Percentiles rank a stretch among this genome's conserved stretches.
These are phyloP conservation scores for Fusarium secorum DNA, from an alignment of 2,329 filamentous ascomycete genomes.

Conservation along the genomic window DNA sequence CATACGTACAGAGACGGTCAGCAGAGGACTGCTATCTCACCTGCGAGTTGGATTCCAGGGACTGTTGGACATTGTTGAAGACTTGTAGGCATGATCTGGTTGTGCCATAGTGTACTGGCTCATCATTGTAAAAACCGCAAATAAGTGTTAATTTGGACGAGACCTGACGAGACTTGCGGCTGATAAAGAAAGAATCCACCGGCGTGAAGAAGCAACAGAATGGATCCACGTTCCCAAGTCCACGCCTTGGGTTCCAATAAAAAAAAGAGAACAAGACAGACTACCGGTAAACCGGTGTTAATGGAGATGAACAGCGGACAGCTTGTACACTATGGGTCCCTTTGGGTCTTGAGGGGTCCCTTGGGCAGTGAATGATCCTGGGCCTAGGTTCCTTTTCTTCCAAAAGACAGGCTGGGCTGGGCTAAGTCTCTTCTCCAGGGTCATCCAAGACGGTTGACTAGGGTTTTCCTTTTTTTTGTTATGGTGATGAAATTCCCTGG, in stretches of 20 bases:
- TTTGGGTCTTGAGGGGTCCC: conserved; percentile 31
- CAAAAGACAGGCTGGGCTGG: conserved; percentile 35
- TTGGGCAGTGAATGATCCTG: conserved; percentile 45
- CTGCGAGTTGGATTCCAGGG: conserved; percentile 62
- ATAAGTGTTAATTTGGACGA: conserved; percentile 36
- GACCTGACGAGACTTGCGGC: conserved; percentile 41
- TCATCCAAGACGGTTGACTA: conserved; percentile 42
- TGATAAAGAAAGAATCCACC: conserved; percentile 45
- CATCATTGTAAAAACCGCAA: conserved; percentile 44
- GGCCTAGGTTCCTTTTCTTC: conserved; percentile 22
- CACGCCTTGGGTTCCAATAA: conserved; percentile 40
- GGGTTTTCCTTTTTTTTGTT: conserved; percentile 41
- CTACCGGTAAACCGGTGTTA: conserved; percentile 36
- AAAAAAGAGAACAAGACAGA: conserved; percentile 32
- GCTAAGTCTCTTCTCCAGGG: conserved; percentile 36
- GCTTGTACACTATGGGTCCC: conserved; percentile 43
- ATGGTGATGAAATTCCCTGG: conserved; percentile 41
- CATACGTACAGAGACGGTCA: not conserved
- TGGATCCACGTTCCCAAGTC: conserved; percentile 13
- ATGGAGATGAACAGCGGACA: conserved; percentile 18
- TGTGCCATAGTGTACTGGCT: conserved; percentile 55
- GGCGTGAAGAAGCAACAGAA: conserved; percentile 35
- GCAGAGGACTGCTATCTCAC: conserved; percentile 50
- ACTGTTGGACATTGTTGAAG: conserved; percentile 55
- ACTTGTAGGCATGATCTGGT: conserved; percentile 58